phyloP scores from a whole-genome alignment of 208 protist genomes.

The Hexamita inflata region DNA sequence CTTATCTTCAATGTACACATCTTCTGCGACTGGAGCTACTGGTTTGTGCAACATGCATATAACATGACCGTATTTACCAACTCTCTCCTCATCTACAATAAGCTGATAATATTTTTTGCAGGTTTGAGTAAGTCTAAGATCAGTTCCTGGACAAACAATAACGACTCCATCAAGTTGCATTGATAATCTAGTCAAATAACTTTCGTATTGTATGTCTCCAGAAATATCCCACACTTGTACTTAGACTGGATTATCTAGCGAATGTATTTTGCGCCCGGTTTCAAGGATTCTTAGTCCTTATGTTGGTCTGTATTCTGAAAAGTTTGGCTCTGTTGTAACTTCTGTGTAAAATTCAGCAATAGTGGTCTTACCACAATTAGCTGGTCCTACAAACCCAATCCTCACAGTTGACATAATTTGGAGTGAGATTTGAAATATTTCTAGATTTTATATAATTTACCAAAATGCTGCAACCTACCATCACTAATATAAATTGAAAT shows the following conservation, averaged over 20 bases:
- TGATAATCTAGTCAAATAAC: background rate
- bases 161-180: background rate
- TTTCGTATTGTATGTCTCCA: background rate
- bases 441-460: too few species aligned
- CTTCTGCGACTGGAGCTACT: background rate
- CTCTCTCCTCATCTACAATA: background rate
- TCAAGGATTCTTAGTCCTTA: background rate
- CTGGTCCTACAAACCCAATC: background rate
- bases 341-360: background rate
- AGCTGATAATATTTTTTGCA: background rate
- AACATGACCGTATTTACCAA: background rate
- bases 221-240: background rate
- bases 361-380: background rate
- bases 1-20: background rate
- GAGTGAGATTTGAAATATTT: too few species aligned
- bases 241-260: background rate
- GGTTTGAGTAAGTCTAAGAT: background rate
- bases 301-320: background rate
- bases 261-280: background rate
- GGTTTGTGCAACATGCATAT: background rate
- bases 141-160: background rate
- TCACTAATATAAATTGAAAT: too few species aligned
- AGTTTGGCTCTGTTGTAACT: background rate
- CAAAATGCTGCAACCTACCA: too few species aligned
- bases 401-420: background rate